Evolutionary conservation across 768 basidiomycete genomes (phyloP).

Genomic region (Hericium rajendrae): DNA sequence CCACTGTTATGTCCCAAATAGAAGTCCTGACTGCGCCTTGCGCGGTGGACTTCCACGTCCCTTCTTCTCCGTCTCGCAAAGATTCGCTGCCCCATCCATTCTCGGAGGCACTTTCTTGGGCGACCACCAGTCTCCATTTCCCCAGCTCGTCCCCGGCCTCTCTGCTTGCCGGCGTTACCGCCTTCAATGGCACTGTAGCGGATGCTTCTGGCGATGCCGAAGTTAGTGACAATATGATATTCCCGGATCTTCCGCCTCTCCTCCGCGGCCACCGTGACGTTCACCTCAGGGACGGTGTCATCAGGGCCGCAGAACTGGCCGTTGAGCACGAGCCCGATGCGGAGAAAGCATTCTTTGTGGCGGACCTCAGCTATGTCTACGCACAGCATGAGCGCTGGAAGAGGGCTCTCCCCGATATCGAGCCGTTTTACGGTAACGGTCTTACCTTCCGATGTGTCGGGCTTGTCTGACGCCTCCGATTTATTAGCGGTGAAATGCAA

Average conservation of each 20-base stretch:
- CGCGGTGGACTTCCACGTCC: not conserved
- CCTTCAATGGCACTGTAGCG: not conserved
- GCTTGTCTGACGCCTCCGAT: conserved; percentile 38
- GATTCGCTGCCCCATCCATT: conserved; percentile 7
- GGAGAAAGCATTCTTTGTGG: conserved; percentile 94
- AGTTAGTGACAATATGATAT: conserved; percentile 32
- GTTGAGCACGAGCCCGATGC: conserved; percentile 56
- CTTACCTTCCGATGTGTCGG: conserved; percentile 35
- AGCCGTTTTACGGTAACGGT: conserved; percentile 83
- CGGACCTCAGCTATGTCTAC: conserved; percentile 84
- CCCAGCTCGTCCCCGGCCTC: not conserved
- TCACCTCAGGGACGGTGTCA: conserved; percentile 70
- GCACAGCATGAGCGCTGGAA: conserved; percentile 80
- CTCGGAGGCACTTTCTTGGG: not conserved
- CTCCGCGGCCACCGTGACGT: conserved; percentile 59
- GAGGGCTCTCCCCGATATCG: conserved; percentile 67
- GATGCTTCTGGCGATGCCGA: not conserved
- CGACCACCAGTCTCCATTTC: not conserved
- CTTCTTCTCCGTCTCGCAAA: conserved; percentile 1
- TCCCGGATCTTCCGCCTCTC: conserved; percentile 59
- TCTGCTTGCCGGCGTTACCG: not conserved
- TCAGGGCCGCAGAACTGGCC: conserved; percentile 45
- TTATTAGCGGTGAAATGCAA: conserved; percentile 89
- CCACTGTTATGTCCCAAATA: conserved; percentile 44
- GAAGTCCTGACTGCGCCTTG: conserved; percentile 32